These are phyloP conservation scores for Ganoderma sinense DNA, from an alignment of 1,284 basidiomycete genomes.

Conservation along the genomic window DNA sequence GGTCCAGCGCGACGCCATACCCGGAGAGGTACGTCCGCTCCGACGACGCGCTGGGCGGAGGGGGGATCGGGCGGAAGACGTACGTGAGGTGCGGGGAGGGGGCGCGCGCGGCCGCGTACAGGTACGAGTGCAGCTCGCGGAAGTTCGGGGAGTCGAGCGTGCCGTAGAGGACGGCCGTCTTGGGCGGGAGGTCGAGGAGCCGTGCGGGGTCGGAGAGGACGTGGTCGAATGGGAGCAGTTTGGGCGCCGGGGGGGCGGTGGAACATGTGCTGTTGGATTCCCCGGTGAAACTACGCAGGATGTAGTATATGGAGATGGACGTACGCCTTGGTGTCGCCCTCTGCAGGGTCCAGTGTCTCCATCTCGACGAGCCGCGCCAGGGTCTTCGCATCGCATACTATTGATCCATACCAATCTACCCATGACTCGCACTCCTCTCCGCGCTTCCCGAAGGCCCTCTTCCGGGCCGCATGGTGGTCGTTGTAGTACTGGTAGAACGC, in stretches of 20 bases:
- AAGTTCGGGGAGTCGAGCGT: slow-evolving; percentile 67
- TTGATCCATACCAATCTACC: slow-evolving; percentile 88
- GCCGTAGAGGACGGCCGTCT: slow-evolving; percentile 80
- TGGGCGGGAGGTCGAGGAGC: slow-evolving; percentile 50
- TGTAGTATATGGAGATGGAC: slow-evolving; percentile 16
- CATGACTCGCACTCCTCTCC: slow-evolving; percentile 72
- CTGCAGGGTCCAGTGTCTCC: slow-evolving; percentile 57
- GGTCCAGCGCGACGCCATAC: slow-evolving; percentile 90
- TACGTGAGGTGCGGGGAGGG: slow-evolving; percentile 67
- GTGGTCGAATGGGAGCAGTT: slow-evolving; percentile 77
- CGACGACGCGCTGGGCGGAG: slow-evolving; percentile 34
- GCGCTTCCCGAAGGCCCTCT: not conserved
- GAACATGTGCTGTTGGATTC: slow-evolving; percentile 16
- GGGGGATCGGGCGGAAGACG: slow-evolving; percentile 75
- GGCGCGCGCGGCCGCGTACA: slow-evolving; percentile 58
- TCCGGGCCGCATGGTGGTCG: slow-evolving; percentile 42
- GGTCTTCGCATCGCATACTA: slow-evolving; percentile 76
- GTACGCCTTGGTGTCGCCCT: slow-evolving; percentile 33
- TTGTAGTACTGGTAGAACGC: slow-evolving; percentile 76
- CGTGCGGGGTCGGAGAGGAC: slow-evolving; percentile 56
- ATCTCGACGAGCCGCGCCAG: slow-evolving; percentile 64
- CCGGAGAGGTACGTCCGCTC: slow-evolving; percentile 72
- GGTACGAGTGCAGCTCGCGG: slow-evolving; percentile 69
- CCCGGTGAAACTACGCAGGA: not conserved
- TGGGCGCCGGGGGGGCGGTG: slow-evolving; percentile 40